Base-by-base conservation (phyloP, 2,329 filamentous ascomycete species). In the Xylariaceae sp. region DNA sequence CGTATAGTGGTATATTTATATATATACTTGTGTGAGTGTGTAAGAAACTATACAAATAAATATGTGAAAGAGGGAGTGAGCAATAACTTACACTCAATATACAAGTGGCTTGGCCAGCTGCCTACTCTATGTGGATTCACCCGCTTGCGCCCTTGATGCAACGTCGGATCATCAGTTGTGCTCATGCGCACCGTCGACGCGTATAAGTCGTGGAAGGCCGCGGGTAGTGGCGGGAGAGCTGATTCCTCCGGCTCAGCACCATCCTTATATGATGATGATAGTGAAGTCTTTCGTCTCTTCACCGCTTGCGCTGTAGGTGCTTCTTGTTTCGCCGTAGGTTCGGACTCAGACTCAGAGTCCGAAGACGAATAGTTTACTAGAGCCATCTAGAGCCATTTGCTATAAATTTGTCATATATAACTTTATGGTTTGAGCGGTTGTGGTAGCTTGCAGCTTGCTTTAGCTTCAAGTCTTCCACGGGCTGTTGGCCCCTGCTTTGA, bases 91-190 rank as follows among this genome's bases (percentile, higher is more conserved):
- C 95, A 99, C 77, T 98, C 93, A 54, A 96, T 79, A 72, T 96
- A 98, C 44, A 98, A 71, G 74, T 98, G 93, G 32, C 88, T 91
- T 1, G 93, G 91, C 95, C 95, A 99, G 72, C 92, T 91, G 57
- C 95, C 95, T 56, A 87, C 84, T 21, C 93, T 79, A 74, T 99
- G 95, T 20, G 93, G 93, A 47, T 86, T 89, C 54, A 88, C 83
- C 42, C 95, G 85, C 70, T 88, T 91, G 44, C 93, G 87, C 51
- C 95, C 95, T 29, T 89, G 89, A 72, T 99, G 95, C 55, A 98
- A 79, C 57, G 81, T 80, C 1, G 93, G 92, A 69, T 96, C 89
- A 74, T 98, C 95, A 65, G 79, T 81, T 41, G 88, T 88, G 73
- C 89, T 90, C 60, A 89, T 80, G 60, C 93, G 86, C 49, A 90